Evolutionary conservation across 345 rosid species (phyloP).

Genomic region (Gossypium bickii): DNA sequence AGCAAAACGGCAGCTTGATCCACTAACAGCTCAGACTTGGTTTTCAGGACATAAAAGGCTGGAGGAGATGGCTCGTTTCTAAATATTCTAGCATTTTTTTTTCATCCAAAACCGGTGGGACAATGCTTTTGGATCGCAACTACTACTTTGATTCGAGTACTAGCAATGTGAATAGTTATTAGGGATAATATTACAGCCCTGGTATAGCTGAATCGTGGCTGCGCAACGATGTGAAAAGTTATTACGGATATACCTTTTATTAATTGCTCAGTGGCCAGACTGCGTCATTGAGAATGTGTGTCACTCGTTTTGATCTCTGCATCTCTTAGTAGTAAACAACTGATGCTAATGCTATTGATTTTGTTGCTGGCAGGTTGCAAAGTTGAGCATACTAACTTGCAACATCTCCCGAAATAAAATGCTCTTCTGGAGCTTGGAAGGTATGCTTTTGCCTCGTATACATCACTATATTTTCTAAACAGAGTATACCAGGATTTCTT

Average conservation of each 20-base stretch:
- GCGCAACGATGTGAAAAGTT: no score
- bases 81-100: background rate
- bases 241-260: no score
- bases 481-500: background rate
- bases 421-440: background rate
- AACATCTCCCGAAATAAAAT: background rate
- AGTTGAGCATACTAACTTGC: background rate
- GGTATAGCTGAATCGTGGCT: background rate
- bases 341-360: background rate
- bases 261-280: no score
- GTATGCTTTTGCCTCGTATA: background rate
- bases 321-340: background rate
- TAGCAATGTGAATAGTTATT: background rate
- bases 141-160: background rate
- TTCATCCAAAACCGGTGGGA: background rate
- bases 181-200: background rate
- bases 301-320: background rate
- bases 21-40: constrained; percentile 86
- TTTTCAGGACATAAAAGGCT: constrained; percentile 59
- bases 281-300: background rate
- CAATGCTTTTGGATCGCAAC: background rate
- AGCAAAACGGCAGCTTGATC: constrained; percentile 69
- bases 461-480: no score
- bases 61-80: constrained; percentile 56
- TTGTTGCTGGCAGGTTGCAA: background rate